These are phyloP conservation scores for Discostella stelligera DNA, from an alignment of 352 stramenopile genomes.

Conservation along the genomic window DNA sequence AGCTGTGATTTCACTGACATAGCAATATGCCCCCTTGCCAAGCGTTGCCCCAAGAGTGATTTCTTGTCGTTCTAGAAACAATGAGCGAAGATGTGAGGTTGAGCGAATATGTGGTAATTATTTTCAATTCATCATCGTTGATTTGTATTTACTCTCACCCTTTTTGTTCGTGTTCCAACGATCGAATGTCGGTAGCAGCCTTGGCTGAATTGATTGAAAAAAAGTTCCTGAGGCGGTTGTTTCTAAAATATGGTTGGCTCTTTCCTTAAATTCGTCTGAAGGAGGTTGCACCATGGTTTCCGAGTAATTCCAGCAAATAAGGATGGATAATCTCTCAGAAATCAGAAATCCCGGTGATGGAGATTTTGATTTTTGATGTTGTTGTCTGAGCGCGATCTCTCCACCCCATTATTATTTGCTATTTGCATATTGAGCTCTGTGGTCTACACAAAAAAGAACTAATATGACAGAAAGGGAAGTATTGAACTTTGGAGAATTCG, in stretches of 20 bases:
- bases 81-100: neutral
- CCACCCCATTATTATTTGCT: too few species aligned
- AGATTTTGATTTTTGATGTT: too few species aligned
- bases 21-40: constrained; percentile 52
- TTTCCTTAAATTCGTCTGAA: constrained; percentile 13
- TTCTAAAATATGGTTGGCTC: constrained; percentile 15
- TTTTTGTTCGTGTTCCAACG: neutral
- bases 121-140: neutral
- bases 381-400: too few species aligned
- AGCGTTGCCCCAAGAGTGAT: constrained; percentile 49
- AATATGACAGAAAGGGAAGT: too few species aligned
- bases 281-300: neutral
- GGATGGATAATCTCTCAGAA: neutral
- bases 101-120: neutral
- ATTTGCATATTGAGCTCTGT: too few species aligned
- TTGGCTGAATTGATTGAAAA: constrained; percentile 33
- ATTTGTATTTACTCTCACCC: constrained; percentile 7
- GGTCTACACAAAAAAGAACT: too few species aligned
- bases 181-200: constrained; percentile 39
- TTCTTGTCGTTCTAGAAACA: constrained; percentile 17
- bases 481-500: constrained; percentile 57
- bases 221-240: constrained; percentile 23
- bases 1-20: constrained; percentile 45
- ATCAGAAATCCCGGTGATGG: too few species aligned
- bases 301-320: neutral